Evolutionary conservation across 148 eudicot species (phyloP), one percentile per base, ranked within the genome.

Genomic region (Cornus controversa): DNA sequence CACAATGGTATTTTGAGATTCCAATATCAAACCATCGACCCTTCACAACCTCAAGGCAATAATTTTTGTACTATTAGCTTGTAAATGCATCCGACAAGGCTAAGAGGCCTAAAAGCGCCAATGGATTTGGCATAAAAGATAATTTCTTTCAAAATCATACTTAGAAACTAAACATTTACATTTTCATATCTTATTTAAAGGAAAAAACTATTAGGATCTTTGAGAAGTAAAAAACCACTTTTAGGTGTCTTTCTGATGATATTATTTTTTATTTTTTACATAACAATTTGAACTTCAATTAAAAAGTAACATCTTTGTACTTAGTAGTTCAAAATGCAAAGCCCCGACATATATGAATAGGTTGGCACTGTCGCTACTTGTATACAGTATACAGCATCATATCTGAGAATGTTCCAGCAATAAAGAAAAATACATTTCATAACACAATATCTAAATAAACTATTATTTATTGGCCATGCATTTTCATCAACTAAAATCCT

Each of bases 301-400:
- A n/a, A 73, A 73, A 16, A 73, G 6, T 22, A 60, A 29, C 50
- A 73, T n/a, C 34, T n/a, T 36, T 20, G 23, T 60, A 18, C 1
- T 24, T 37, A 31, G 25, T 60, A 18, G 23, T 60, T 58, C 67
- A 60, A 58, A 73, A 60, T 29, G 26, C 31, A 29, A 73, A 58
- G 66, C 25, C 23, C n/a, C 6, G 47, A 23, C 36, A n/a, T 72
- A 63, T n/a, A 73, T 60, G 67, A 73, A 73, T 73, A n/a, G 53
- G 22, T 57, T 6, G 14, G 66, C 40, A 25, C 37, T 28, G 27
- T 23, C 9, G 9, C 66, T 62, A 24, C 27, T 47, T n/a, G 50
- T 40, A 53, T 27, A 60, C 53, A 29, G 22, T n/a, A 72, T 58
- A 63, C n/a, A 63, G 2, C 36, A 65, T 22, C 77, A 64, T 60